Base-by-base conservation (phyloP, 2,329 filamentous ascomycete species). In the Gnomoniopsis sp. region DNA sequence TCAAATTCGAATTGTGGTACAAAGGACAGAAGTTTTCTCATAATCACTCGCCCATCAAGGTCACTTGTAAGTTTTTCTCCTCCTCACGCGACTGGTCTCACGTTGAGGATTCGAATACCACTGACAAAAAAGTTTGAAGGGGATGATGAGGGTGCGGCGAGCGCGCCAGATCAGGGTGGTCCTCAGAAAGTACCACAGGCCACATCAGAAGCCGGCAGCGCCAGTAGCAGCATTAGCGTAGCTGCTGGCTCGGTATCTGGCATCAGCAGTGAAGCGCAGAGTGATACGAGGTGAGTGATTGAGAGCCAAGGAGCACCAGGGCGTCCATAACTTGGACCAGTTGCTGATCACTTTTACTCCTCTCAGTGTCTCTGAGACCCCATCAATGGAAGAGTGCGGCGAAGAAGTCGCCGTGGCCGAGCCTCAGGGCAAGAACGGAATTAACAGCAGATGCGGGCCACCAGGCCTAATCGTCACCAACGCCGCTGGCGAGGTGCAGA, bases 1-100 rank as follows among this genome's bases (percentile, higher is more conserved):
- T 87, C 38, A 65, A 69, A 6, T 78, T 79, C 49, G 74, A 68
- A 62, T 57, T 78, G 2, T 79, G 76, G 76, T 77, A 75, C 58
- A 71, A 66, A 1, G 74, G 74, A 1, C 66, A 71, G 23, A 71
- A 66, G 62, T 77, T 75, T 57, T 74, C 73, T 7, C 68, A 71
- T 6, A 72, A 74, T 23, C 73, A 75, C 57, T 67, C 74, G 21
- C 73, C 73, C 1, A 72, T 76, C 53, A 65, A 64, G 11, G 68
- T 75, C 10, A 67, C 64, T 1, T 75, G 72, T 44, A 44, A 17
- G 43, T 44, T 19, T 6, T 22, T 19, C n/a, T 15, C 4, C 38
- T 12, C 19, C 17, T 17, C 19, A 19, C 14, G 8, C 17, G n/a
- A 22, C 43, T 19, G n/a, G 12, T 6, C 4, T 44, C 43, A 11